Evolutionary conservation across 805 yeast genomes (phyloP).

Genomic region (Candida boleticola): DNA sequence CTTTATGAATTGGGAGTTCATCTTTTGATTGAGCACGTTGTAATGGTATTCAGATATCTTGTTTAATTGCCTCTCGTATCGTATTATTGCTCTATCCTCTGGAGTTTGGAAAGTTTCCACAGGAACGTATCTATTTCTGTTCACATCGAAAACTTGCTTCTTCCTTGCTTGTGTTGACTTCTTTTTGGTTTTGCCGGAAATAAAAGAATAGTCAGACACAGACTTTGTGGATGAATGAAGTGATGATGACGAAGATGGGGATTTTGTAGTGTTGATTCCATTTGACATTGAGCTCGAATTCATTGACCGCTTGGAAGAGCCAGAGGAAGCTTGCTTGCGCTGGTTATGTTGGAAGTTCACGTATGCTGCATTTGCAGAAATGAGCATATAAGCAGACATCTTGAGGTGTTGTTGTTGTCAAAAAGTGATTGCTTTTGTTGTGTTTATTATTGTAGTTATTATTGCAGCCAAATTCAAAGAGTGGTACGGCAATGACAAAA

Average conservation of each 20-base stretch:
- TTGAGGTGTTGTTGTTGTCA: too few species aligned
- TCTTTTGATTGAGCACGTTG: conserved; percentile 9
- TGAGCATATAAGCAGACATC: conserved; percentile 7
- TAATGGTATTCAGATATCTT: conserved; percentile 8
- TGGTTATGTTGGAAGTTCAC: background rate
- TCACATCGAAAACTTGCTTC: conserved; percentile 13
- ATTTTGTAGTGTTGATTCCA: background rate
- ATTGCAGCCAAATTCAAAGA: background rate
- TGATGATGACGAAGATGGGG: conserved; percentile 4
- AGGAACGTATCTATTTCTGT: conserved; percentile 9
- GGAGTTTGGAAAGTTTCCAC: conserved; percentile 8
- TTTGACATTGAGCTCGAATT: background rate
- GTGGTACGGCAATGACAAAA: background rate
- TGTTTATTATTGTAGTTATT: too few species aligned
- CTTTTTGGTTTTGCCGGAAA: background rate
- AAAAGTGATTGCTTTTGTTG: too few species aligned
- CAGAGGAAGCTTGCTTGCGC: background rate
- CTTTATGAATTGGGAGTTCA: conserved; percentile 8
- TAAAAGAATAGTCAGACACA: background rate
- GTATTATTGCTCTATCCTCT: conserved; percentile 10
- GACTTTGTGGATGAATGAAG: background rate
- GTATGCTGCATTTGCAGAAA: conserved; percentile 3
- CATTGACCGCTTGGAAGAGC: background rate
- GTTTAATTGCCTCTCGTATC: conserved; percentile 10
- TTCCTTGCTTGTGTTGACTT: too few species aligned